These are phyloP conservation scores for Cucumis melo DNA, from an alignment of 306 rosid species.

Conservation along the genomic window DNA sequence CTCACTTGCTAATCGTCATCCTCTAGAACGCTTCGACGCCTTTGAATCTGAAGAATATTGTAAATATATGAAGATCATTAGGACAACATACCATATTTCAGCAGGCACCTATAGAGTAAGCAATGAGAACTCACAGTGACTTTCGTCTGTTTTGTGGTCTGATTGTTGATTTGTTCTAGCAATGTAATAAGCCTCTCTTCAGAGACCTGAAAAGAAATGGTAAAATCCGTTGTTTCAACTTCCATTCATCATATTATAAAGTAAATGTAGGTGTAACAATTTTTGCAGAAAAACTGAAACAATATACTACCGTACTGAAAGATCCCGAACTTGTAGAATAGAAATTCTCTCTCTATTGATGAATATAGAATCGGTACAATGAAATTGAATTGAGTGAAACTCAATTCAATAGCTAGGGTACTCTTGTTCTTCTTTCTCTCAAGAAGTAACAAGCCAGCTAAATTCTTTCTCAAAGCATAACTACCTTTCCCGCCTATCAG, in stretches of 20 bases:
- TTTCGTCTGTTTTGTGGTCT: conserved; percentile 80
- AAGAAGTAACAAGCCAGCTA: too few species aligned
- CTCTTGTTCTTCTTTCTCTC: too few species aligned
- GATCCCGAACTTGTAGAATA: too few species aligned
- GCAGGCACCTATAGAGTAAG: background rate
- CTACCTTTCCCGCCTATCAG: too few species aligned
- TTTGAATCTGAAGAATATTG: conserved; percentile 50
- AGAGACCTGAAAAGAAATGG: conserved; percentile 47
- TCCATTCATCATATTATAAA: background rate
- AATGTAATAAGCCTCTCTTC: conserved; percentile 87
- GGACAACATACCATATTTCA: background rate
- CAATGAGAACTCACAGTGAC: conserved; percentile 58
- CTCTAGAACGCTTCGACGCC: conserved; percentile 94
- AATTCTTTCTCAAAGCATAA: too few species aligned
- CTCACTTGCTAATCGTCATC: conserved; percentile 60
- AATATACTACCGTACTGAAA: conserved; percentile 2
- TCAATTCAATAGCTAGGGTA: too few species aligned
- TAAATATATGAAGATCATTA: background rate
- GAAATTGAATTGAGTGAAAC: too few species aligned
- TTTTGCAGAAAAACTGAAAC: background rate
- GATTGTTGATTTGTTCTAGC: conserved; percentile 92
- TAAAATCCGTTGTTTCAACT: background rate
- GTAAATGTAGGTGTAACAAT: background rate
- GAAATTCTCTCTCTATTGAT: too few species aligned
- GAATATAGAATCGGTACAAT: too few species aligned